phyloP scores from a whole-genome alignment of 805 yeast genomes.

The Cyberlindnera subsufficiens region DNA sequence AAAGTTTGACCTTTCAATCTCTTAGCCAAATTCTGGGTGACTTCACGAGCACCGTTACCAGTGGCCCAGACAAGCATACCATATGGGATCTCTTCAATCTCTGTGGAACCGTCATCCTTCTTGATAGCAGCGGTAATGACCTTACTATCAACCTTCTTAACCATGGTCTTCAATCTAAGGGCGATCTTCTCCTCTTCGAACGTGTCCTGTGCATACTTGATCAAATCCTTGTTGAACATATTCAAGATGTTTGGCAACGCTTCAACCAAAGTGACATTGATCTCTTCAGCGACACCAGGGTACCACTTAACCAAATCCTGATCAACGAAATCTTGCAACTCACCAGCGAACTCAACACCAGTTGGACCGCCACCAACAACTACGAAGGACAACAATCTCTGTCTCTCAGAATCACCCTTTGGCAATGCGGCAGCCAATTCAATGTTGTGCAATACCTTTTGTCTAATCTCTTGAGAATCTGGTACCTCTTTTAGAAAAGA shows the following conservation, averaged over 20 bases:
- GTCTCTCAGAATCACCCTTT: constrained; percentile 66
- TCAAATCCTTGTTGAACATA: constrained; percentile 63
- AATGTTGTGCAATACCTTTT: constrained; percentile 76
- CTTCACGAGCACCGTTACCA: constrained; percentile 85
- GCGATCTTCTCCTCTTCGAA: constrained; percentile 65
- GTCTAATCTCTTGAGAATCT: constrained; percentile 81
- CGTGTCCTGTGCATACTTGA: constrained; percentile 74
- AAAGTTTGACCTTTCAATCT: constrained; percentile 71
- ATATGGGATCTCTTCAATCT: constrained; percentile 64
- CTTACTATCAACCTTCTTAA: constrained; percentile 72
- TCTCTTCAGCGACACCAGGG: constrained; percentile 78
- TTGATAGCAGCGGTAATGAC: constrained; percentile 67
- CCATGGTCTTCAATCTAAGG: constrained; percentile 80
- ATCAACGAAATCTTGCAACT: constrained; percentile 87
- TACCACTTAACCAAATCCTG: constrained; percentile 87
- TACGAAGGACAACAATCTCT: constrained; percentile 78
- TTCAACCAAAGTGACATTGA: constrained; percentile 80
- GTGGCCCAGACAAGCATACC: constrained; percentile 97
- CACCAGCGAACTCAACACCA: constrained; percentile 97
- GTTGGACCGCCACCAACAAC: constrained; percentile 99
- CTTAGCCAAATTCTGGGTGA: constrained; percentile 59
- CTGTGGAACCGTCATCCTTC: constrained; percentile 57
- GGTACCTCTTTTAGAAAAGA: constrained; percentile 84
- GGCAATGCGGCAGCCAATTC: constrained; percentile 85
- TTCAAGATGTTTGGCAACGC: constrained; percentile 85